Percentiles rank a stretch among this genome's conserved stretches.
These are phyloP conservation scores for Coniella vitis DNA, from an alignment of 2,329 filamentous ascomycete species.

Conservation along the genomic window DNA sequence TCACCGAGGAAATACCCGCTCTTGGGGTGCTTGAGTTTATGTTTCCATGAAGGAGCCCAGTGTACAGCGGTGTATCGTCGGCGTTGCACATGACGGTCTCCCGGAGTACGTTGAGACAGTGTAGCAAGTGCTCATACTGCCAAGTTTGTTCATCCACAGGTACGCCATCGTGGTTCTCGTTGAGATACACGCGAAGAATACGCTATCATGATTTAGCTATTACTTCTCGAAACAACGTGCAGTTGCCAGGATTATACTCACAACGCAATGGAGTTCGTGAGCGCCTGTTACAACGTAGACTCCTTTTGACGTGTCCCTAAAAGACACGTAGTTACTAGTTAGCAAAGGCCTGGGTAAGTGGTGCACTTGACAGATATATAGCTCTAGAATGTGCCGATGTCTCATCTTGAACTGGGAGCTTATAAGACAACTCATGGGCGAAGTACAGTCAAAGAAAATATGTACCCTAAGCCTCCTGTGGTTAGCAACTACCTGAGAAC, in stretches of 20 bases:
- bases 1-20: conserved; percentile 14
- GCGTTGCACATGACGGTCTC: conserved; percentile 16
- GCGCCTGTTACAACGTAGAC: conserved; percentile 15
- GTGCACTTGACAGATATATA: no score
- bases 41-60: conserved; percentile 15
- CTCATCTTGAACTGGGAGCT: no score
- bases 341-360: no score
- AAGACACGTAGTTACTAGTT: no score
- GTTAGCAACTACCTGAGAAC: no score
- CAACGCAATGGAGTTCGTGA: conserved; percentile 18
- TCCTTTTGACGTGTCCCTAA: conserved; percentile 14
- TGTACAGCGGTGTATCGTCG: conserved; percentile 16
- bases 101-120: conserved; percentile 17
- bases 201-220: neutral
- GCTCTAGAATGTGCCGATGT: no score
- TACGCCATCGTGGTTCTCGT: conserved; percentile 16
- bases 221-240: no score
- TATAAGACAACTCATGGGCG: no score
- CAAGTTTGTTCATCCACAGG: conserved; percentile 12
- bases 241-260: conserved; percentile 3
- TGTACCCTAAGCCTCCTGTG: no score
- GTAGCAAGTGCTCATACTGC: conserved; percentile 14
- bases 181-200: conserved; percentile 11
- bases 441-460: no score
- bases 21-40: conserved; percentile 9